Evolutionary conservation across 176 grass and related monocot genomes (phyloP), one percentile per base, ranked within the genome.

Genomic region (Musa schizocarpa): DNA sequence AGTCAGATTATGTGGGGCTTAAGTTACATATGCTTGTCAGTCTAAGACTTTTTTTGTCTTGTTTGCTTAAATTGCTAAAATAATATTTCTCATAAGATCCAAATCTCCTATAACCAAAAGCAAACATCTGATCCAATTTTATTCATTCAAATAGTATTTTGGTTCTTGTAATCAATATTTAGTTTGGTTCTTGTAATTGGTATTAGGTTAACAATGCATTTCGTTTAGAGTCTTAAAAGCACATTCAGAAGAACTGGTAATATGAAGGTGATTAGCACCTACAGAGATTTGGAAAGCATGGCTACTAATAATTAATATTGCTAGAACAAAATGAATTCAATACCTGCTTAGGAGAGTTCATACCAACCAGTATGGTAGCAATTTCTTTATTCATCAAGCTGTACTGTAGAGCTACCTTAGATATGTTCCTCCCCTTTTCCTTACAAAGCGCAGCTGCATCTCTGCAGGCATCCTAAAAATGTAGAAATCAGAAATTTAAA

Each of bases 261-360:
- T 13, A 65, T 43, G 3, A 34, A 43, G 34, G 34, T 0, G 34
- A 43, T 43, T 43, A 43, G 34, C 34, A 43, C 34, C 34, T 43
- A 43, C 34, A 6, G 34, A 43, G 34, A 43, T 43, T 43, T 43
- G 34, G 34, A 43, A 43, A 43, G 34, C 34, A 43, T 43, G 34
- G 34, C 34, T 5, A 43, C 34, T 43, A 43, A 43, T 43, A 43
- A 43, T 43, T 43, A 43, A 43, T 43, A 6, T 43, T 43, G 34
- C 4, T 43, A 43, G 34, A 43, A 43, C 34, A 43, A 43, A 43
- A 68, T 14, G 71, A 74, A 71, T 19, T 43, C 53, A 11, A 50
- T 61, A 93, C 90, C 90, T 98, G 94, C 76, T 86, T 51, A 50
- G 78, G 76, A 76, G 94, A 98, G 72, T 87, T 98, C 90, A 98